Conservation (phyloP, 148 eudicot genomes). For the Chenopodium formosanum region DNA sequence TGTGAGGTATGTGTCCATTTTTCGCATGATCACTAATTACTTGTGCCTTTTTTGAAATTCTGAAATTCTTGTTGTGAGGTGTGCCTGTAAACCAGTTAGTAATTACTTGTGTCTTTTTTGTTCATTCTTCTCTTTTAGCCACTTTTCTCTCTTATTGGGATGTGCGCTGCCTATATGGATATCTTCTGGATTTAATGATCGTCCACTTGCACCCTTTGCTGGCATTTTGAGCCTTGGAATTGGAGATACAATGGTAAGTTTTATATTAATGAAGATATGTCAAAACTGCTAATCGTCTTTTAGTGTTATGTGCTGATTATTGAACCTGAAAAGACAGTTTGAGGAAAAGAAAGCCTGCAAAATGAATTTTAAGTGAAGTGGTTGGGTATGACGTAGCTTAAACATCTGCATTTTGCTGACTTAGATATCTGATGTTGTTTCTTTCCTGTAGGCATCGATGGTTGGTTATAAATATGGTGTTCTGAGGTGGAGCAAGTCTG, state of each 20-base stretch:
- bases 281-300: not conserved
- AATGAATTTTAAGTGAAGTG: not conserved
- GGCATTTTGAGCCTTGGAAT: constrained; percentile 98
- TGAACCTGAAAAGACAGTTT: not conserved
- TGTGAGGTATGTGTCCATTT: constrained; percentile 54
- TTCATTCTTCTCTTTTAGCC: constrained; percentile 45
- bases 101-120: not conserved
- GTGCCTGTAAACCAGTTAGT: not conserved
- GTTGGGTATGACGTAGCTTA: not conserved
- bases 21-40: not conserved
- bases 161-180: constrained; percentile 99
- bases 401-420: not conserved
- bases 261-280: not conserved
- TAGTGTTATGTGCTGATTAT: not conserved
- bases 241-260: constrained; percentile 97
- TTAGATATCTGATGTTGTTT: not conserved
- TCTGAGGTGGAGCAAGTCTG: constrained; percentile 90
- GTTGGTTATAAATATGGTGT: constrained; percentile 96
- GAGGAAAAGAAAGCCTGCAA: not conserved
- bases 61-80: too few relatives aligned
- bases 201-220: constrained; percentile 98
- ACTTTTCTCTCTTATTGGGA: constrained; percentile 92
- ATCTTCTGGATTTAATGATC: constrained; percentile 87
- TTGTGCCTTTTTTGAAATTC: too few relatives aligned
- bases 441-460: constrained; percentile 76